phyloP scores from a whole-genome alignment of 1,284 basidiomycete genomes.

The Porodaedalea pini region DNA sequence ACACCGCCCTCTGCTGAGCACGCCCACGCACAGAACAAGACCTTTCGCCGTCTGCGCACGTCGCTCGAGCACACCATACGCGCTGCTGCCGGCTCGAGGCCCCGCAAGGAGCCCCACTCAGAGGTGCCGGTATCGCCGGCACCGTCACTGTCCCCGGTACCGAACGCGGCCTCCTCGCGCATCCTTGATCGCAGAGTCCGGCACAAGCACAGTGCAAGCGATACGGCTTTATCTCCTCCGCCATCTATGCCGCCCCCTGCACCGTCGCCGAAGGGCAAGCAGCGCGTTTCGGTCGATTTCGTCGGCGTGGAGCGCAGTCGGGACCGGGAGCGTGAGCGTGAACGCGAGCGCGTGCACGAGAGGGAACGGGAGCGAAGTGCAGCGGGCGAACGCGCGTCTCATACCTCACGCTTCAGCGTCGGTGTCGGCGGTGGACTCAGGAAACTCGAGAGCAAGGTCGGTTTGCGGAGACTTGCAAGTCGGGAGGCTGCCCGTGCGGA shows the following conservation, averaged over 20 bases:
- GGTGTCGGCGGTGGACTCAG: constrained; percentile 6
- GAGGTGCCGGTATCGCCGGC: background rate
- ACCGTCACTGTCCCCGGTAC: background rate
- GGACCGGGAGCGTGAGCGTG: constrained; percentile 7
- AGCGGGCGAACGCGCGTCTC: background rate
- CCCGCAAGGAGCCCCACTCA: background rate
- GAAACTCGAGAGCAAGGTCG: constrained; percentile 15
- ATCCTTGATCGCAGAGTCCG: background rate
- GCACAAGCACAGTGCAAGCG: constrained; percentile 11
- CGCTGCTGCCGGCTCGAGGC: constrained; percentile 3
- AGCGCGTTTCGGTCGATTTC: constrained; percentile 15
- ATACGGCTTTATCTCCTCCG: background rate
- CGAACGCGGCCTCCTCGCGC: background rate
- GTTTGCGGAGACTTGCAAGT: constrained; percentile 10
- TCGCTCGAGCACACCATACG: constrained; percentile 12
- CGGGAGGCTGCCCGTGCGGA: constrained; percentile 1
- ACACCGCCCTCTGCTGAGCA: background rate
- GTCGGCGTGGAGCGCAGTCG: background rate
- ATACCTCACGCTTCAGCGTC: constrained; percentile 9
- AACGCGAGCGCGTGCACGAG: constrained; percentile 2
- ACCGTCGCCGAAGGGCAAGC: constrained; percentile 4
- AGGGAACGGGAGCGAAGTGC: background rate
- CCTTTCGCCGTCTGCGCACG: constrained; percentile 10
- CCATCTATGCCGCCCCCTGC: background rate
- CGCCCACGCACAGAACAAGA: constrained; percentile 1